These are phyloP conservation scores for Arthrobotrys sinensis DNA, from an alignment of 2,329 filamentous ascomycete genomes.

Conservation along the genomic window DNA sequence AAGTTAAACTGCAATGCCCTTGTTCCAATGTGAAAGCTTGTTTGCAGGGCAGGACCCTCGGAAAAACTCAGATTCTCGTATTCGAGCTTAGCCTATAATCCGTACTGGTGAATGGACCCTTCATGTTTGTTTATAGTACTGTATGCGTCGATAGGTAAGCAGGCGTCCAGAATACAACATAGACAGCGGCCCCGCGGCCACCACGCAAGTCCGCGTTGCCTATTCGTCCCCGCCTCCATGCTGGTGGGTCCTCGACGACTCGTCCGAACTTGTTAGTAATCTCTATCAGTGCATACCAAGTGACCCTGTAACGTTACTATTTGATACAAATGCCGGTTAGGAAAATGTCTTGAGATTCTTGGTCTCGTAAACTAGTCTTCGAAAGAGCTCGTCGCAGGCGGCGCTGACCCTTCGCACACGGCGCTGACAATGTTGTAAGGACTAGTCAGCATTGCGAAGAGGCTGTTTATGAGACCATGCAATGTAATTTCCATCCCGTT, in stretches of 20 bases:
- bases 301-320: no score
- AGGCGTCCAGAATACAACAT: no score
- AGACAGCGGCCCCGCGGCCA: no score
- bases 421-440: slow-evolving; percentile 10
- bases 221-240: no score
- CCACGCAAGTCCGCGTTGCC: no score
- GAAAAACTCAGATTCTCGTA: slow-evolving; percentile 18
- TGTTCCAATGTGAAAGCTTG: background rate
- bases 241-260: no score
- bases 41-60: no score
- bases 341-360: slow-evolving; percentile 4
- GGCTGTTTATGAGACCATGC: background rate
- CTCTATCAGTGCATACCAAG: no score
- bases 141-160: background rate
- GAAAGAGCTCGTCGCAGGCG: background rate
- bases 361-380: background rate
- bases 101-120: background rate
- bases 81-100: slow-evolving; percentile 16
- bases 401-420: background rate
- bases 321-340: no score
- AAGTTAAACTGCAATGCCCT: background rate
- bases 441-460: slow-evolving; percentile 1
- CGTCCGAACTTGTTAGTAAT: no score
- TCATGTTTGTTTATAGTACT: background rate
- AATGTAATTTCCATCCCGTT: background rate